These are phyloP conservation scores for Candida sithepensis DNA, from an alignment of 805 yeast species.

Conservation along the genomic window DNA sequence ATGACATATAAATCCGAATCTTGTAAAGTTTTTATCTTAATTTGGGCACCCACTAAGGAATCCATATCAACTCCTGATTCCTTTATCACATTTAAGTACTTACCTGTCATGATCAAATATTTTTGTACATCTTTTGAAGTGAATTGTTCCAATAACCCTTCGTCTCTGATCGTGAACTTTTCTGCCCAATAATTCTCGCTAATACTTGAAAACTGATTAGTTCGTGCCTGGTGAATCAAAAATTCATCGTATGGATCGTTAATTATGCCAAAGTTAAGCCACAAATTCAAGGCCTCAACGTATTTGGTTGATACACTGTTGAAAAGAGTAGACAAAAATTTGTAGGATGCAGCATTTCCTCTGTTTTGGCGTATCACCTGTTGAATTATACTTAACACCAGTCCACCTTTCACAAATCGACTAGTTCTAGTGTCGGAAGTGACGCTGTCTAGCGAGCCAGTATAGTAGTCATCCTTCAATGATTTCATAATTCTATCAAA, in stretches of 20 bases:
- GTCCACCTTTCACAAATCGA: constrained; percentile 72
- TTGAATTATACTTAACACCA: constrained; percentile 61
- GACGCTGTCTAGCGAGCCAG: constrained; percentile 46
- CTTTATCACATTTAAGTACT: constrained; percentile 68
- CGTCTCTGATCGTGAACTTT: constrained; percentile 67
- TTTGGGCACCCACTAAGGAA: constrained; percentile 1
- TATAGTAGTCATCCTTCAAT: constrained; percentile 38
- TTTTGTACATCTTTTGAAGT: constrained; percentile 48
- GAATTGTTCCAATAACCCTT: constrained; percentile 71
- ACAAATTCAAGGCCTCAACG: constrained; percentile 62
- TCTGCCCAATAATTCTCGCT: constrained; percentile 70
- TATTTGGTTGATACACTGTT: constrained; percentile 61
- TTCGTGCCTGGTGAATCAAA: constrained; percentile 46
- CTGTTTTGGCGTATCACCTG: constrained; percentile 49
- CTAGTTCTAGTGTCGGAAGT: constrained; percentile 50
- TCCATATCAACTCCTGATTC: constrained; percentile 48
- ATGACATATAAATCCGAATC: constrained; percentile 43
- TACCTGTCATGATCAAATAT: constrained; percentile 78
- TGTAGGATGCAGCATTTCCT: constrained; percentile 60
- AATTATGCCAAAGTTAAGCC: constrained; percentile 74
- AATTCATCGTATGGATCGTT: constrained; percentile 84
- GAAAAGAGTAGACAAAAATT: constrained; percentile 51
- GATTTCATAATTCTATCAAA: constrained; percentile 32
- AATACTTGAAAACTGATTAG: constrained; percentile 8
- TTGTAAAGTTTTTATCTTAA: constrained; percentile 23